A percentile compares a stretch with the other conserved stretches of the same genome.
Evolutionary conservation across 176 grass and related monocot genomes (phyloP).

Genomic region (Rhynchospora tenuis): DNA sequence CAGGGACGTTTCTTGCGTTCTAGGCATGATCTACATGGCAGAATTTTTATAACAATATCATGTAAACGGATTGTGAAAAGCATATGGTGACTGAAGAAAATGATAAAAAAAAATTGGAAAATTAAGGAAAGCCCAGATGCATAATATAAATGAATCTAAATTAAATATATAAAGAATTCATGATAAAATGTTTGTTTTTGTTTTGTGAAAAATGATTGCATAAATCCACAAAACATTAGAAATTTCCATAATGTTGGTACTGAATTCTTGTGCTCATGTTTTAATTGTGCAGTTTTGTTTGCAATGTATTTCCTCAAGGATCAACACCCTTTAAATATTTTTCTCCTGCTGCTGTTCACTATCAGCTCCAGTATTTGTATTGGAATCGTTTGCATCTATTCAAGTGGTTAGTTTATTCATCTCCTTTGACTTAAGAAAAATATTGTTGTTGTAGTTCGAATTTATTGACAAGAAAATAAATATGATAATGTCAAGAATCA

Average conservation of each 20-base stretch:
- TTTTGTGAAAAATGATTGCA: not conserved
- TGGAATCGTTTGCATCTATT: conserved; percentile 38
- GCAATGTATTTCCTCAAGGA: conserved; percentile 47
- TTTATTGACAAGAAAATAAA: not conserved
- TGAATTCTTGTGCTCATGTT: not conserved
- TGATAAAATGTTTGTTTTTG: not conserved
- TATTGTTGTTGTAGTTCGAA: not conserved
- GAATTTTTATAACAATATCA: too few species aligned
- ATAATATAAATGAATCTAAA: not conserved
- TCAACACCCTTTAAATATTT: conserved; percentile 47
- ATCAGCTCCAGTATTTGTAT: conserved; percentile 43
- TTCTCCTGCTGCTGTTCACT: conserved; percentile 60
- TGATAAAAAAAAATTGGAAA: not conserved
- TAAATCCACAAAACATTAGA: not conserved
- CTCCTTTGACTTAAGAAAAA: not conserved
- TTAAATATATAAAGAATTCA: not conserved
- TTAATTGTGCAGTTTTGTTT: conserved; percentile 36
- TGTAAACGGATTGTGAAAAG: not conserved
- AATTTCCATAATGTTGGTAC: not conserved
- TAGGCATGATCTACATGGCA: too few species aligned
- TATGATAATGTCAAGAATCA: not conserved
- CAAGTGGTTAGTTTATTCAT: conserved; percentile 33
- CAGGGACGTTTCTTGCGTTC: too few species aligned
- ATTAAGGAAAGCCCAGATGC: not conserved
- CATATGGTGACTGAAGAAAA: not conserved